Conservation (phyloP, 2,329 filamentous ascomycete species). For the Diaporthe australafricana region DNA sequence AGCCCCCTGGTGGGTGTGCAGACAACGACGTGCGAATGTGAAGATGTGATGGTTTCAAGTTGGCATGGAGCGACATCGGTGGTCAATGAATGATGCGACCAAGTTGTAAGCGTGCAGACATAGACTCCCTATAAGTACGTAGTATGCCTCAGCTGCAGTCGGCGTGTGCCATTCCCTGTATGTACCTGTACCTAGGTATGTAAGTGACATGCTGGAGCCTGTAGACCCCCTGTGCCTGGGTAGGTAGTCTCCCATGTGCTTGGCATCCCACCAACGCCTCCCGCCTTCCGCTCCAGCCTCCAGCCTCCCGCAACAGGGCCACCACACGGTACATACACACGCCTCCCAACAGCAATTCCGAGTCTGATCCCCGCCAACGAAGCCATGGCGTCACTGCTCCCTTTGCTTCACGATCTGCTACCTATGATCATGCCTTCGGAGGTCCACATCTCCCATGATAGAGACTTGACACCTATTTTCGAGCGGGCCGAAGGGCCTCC, state of each 20-base stretch:
- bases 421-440: constrained; percentile 69
- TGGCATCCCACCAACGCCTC: background rate
- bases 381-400: constrained; percentile 64
- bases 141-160: too few relatives aligned
- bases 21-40: background rate
- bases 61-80: constrained; percentile 2
- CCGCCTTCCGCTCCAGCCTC: too few relatives aligned
- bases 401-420: constrained; percentile 67
- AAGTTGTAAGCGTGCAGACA: background rate
- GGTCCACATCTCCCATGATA: constrained; percentile 66
- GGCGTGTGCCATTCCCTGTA: too few relatives aligned
- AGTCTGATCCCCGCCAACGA: background rate
- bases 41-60: background rate
- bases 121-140: too few relatives aligned
- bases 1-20: background rate
- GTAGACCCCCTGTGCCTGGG: background rate
- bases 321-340: background rate
- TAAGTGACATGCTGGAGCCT: too few relatives aligned
- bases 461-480: constrained; percentile 15
- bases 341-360: background rate
- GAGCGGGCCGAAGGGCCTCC: constrained; percentile 28
- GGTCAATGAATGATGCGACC: constrained; percentile 6
- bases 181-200: too few relatives aligned
- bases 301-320: too few relatives aligned
- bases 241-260: background rate